Conservation (phyloP, 2,329 filamentous ascomycete genomes). For the Fragosphaeria purpurea region DNA sequence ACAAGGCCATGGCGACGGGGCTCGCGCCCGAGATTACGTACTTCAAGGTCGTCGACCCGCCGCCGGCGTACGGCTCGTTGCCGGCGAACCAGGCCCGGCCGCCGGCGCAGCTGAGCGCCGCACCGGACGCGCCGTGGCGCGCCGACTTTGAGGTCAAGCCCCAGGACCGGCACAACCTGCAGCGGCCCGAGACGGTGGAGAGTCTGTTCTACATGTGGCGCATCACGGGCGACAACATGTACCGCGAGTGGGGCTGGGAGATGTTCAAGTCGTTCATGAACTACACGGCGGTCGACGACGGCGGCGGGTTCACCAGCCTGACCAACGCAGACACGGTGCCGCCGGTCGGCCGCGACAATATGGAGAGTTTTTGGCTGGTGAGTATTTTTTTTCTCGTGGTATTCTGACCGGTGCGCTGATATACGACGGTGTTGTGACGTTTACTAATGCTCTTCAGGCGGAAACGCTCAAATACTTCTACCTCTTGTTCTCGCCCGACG, state of each 20-base stretch:
- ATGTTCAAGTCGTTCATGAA: slow-evolving; percentile 92
- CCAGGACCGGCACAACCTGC: slow-evolving; percentile 86
- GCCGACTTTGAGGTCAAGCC: slow-evolving; percentile 69
- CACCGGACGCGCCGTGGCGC: slow-evolving; percentile 55
- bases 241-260: slow-evolving; percentile 95
- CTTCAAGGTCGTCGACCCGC: slow-evolving; percentile 66
- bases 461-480: slow-evolving; percentile 98
- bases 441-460: slow-evolving; percentile 41
- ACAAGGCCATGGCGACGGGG: slow-evolving; percentile 78
- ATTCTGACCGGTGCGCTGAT: not conserved
- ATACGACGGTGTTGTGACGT: no score
- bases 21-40: slow-evolving; percentile 93
- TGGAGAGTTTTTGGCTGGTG: slow-evolving; percentile 98
- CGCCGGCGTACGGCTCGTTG: slow-evolving; percentile 39
- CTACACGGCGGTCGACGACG: slow-evolving; percentile 68
- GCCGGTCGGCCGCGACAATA: slow-evolving; percentile 67
- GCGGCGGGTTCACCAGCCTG: slow-evolving; percentile 74
- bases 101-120: slow-evolving; percentile 40
- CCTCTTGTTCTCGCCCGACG: slow-evolving; percentile 76
- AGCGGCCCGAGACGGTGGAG: slow-evolving; percentile 94
- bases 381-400: slow-evolving; percentile 23
- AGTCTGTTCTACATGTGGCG: slow-evolving; percentile 97
- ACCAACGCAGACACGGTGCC: slow-evolving; percentile 64
- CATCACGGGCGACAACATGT: slow-evolving; percentile 81
- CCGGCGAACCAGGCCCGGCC: slow-evolving; percentile 39